A percentile compares a stretch with the other conserved stretches of the same genome.
Evolutionary conservation across 2,329 filamentous ascomycete species (phyloP).

Genomic region (Gremmenia infestans): DNA sequence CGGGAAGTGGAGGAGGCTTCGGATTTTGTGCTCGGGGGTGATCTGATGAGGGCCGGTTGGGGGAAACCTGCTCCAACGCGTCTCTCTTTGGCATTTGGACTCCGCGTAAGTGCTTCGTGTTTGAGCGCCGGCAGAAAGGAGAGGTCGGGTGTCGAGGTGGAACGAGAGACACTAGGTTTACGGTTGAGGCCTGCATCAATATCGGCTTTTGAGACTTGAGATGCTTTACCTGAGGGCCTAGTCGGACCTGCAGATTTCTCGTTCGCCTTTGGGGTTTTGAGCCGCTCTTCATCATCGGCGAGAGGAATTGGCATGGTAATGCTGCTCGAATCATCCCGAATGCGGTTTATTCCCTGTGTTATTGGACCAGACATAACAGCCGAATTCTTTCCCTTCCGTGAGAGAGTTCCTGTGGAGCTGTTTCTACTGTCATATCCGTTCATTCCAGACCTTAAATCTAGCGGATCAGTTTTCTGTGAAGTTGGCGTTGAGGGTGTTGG

Average conservation of each 20-base stretch:
- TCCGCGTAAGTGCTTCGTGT: slow-evolving; percentile 35
- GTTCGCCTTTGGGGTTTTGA: neutral
- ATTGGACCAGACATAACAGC: slow-evolving; percentile 7
- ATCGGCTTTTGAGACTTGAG: neutral
- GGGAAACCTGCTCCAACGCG: neutral
- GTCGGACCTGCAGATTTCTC: neutral
- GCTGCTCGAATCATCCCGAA: slow-evolving; percentile 15
- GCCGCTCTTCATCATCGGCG: slow-evolving; percentile 9
- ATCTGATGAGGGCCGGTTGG: slow-evolving; percentile 3
- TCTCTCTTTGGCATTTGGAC: slow-evolving; percentile 16
- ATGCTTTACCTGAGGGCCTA: too few species aligned
- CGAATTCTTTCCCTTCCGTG: neutral
- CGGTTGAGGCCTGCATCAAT: slow-evolving; percentile 5
- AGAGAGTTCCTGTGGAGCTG: slow-evolving; percentile 1
- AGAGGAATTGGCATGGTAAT: slow-evolving; percentile 14
- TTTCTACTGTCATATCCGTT: neutral
- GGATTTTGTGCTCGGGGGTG: slow-evolving; percentile 13
- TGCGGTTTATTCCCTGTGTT: slow-evolving; percentile 5
- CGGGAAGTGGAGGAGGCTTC: slow-evolving; percentile 8
- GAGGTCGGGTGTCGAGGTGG: slow-evolving; percentile 23
- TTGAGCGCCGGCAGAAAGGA: slow-evolving; percentile 36
- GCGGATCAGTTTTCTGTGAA: slow-evolving; percentile 19
- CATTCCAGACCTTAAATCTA: neutral
- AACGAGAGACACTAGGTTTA: slow-evolving; percentile 13
- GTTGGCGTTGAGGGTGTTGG: slow-evolving; percentile 25